These are phyloP conservation scores for Phoma sp. DNA, from an alignment of 2,329 filamentous ascomycete species.

Conservation along the genomic window DNA sequence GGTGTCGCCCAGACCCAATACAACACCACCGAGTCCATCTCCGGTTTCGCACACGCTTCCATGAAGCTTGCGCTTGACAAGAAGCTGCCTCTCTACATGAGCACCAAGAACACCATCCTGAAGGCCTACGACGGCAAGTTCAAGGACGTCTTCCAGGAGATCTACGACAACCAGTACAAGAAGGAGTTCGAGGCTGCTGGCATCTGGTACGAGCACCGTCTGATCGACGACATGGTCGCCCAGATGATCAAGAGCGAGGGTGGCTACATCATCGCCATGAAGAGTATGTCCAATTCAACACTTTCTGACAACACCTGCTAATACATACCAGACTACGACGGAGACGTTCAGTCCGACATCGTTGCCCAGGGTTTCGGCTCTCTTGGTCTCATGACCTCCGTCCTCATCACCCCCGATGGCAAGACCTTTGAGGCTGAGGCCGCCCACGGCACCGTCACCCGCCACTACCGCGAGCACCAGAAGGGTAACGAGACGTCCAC, in stretches of 20 bases:
- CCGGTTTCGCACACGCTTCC: constrained; percentile 91
- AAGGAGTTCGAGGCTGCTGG: constrained; percentile 86
- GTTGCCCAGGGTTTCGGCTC: constrained; percentile 98
- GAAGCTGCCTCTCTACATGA: constrained; percentile 96
- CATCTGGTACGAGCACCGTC: constrained; percentile 99
- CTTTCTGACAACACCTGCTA: constrained; percentile 18
- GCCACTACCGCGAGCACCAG: constrained; percentile 98
- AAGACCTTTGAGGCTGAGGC: constrained; percentile 98
- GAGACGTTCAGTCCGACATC: constrained; percentile 98
- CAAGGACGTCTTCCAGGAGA: constrained; percentile 99
- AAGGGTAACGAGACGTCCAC: constrained; percentile 97
- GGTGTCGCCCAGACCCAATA: constrained; percentile 95
- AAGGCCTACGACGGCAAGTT: constrained; percentile 99
- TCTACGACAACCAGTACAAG: constrained; percentile 89
- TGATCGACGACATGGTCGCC: constrained; percentile 99
- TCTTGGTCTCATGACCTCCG: constrained; percentile 97
- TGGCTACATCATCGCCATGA: constrained; percentile 96
- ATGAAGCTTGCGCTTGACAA: constrained; percentile 95
- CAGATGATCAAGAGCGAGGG: constrained; percentile 99
- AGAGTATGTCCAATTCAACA: constrained; percentile 72
- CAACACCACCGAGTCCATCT: constrained; percentile 96
- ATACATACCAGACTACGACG: constrained; percentile 81
- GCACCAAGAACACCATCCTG: constrained; percentile 99
- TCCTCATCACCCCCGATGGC: constrained; percentile 94
- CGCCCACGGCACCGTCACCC: constrained; percentile 96